Evolutionary conservation across 1,284 basidiomycete species (phyloP), one percentile per base, ranked within the genome.

Genomic region (Ceratobasidium sp.): DNA sequence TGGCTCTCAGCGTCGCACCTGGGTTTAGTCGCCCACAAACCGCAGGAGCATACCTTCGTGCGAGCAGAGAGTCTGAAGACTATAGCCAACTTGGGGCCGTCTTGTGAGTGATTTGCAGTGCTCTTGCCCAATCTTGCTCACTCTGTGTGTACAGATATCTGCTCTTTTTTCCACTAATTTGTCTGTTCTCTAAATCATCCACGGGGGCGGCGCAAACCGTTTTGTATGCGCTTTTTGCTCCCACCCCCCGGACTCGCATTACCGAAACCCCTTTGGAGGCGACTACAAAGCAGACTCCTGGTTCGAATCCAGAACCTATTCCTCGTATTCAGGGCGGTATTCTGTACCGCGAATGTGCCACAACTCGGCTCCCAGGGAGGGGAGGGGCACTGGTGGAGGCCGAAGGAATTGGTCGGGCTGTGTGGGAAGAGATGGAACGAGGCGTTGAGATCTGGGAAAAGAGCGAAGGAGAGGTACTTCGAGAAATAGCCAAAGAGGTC

Each of bases 201-300:
- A 82, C 79, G 6, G 86, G 90, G 0, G 86, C 91, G 0, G 85
- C 91, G 15, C 92, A 95, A 83, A 88, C 89, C 3, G 85, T 94
- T 15, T 83, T 94, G 0, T 93, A 95, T 79, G 90, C 88, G 0
- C 87, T 95, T 7, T 95, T 94, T 84, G 88, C 94, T 13, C 93
- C 93, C 93, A 3, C 92, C 92, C 0, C 91, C 92, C 86, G 93
- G 93, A 84, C 82, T 81, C 72, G 82, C 83, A 23, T 79, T 82
- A 55, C 84, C 53, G 80, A 1, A 51, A 33, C 26, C 39, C 80
- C 4, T 53, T 20, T 75, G 40, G 72, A 20, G 42, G n/a, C 79
- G 77, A 33, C 73, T 69, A 15, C 53, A 71, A 28, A 73, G 55
- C 60, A 20, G 61, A 15, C 80, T 1, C 70, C 81, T 40, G 51